Evolutionary conservation across 768 basidiomycete species (phyloP), one percentile per base, ranked within the genome.

Genomic region (Lactarius sp.): DNA sequence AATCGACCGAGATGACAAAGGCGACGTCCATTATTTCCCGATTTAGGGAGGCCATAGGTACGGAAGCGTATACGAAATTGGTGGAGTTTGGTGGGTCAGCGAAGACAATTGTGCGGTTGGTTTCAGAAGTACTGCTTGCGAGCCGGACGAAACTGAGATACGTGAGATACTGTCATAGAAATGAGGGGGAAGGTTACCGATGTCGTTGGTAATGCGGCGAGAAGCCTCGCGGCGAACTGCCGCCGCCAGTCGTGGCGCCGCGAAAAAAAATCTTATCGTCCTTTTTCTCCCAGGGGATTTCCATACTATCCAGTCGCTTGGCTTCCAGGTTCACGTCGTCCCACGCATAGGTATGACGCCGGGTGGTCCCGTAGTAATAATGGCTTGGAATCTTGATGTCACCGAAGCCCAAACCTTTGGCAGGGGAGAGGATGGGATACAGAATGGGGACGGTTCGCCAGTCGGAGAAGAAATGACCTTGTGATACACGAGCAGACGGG

Each of bases 381-480:
- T 98, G 94, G 65, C 92, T 94, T 0, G 97, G 96, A 65, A 98
- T 94, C 61, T 90, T 80, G 68, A 99, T 91, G 71, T 98, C 97
- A 66, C 85, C 77, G 72, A 88, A 98, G 0, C 97, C 94, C 46
- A 78, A 78, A 0, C 88, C 86, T 70, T 90, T 93, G 0, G 94
- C 91, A 2, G 96, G 94, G 2, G 93, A 94, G 75, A 99, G 90
- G 34, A 99, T 84, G 7, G 97, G 97, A 74, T 92, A 95, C n/a
- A 96, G 79, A 1, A 84, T 84, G 12, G 90, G 84, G 62, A 98
- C 86, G 0, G 88, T 90, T 22, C 95, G 80, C 91, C 93, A 97
- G 74, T 99, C 96, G 18, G 92, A 92, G 82, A 97, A 98, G 75
- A 97, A 98, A 75, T 94, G 94, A 12, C 95, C 94, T 72, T 98